Evolutionary conservation across 805 yeast species (phyloP).

Genomic region (Saturnispora sanitii): DNA sequence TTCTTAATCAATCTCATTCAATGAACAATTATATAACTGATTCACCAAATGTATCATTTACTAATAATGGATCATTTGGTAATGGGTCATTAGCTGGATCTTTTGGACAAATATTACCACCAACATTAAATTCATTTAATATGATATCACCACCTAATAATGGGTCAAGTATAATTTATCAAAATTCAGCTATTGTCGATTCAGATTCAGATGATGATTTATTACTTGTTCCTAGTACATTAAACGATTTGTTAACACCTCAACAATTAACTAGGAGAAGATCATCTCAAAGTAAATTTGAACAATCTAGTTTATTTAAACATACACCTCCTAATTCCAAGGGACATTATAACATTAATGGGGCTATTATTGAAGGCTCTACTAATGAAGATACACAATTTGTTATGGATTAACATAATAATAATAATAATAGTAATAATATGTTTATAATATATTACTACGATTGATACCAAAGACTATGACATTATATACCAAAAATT

Average conservation of each 20-base stretch:
- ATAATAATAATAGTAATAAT: conserved; percentile 8
- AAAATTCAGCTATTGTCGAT: not conserved
- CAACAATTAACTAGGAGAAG: conserved; percentile 61
- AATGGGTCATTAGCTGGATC: too few relatives aligned
- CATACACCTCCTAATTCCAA: conserved; percentile 10
- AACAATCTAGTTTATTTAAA: conserved; percentile 4
- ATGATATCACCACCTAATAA: too few relatives aligned
- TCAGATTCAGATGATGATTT: conserved; percentile 32
- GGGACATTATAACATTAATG: conserved; percentile 10
- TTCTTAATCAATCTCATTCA: too few relatives aligned
- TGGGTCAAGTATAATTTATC: not conserved
- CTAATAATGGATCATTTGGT: too few relatives aligned
- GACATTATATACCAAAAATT: not conserved
- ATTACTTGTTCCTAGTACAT: conserved; percentile 72
- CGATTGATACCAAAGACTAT: too few relatives aligned
- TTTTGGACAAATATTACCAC: too few relatives aligned
- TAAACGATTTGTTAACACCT: conserved; percentile 75
- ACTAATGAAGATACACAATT: conserved; percentile 29
- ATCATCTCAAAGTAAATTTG: conserved; percentile 32
- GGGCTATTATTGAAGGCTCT: too few relatives aligned
- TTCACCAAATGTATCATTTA: too few relatives aligned
- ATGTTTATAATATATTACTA: too few relatives aligned
- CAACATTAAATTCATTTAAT: too few relatives aligned
- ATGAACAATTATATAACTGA: too few relatives aligned
- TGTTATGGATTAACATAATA: conserved; percentile 22